phyloP scores from a whole-genome alignment of 1,284 basidiomycete species.

The Leccinum solheimii region DNA sequence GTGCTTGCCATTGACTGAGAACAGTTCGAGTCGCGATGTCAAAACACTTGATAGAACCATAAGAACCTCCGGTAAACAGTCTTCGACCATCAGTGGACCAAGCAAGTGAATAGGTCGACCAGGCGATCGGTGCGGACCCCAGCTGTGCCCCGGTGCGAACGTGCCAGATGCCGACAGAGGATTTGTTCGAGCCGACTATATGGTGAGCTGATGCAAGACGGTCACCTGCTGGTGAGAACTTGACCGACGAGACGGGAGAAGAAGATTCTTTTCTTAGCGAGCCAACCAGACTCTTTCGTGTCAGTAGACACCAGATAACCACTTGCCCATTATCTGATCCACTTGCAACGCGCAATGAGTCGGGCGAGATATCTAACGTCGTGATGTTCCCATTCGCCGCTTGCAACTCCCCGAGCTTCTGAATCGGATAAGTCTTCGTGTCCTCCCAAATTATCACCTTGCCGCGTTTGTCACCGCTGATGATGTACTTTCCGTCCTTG shows the following conservation, averaged over 20 bases:
- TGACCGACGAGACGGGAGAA: too few relatives aligned
- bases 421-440: not conserved
- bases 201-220: too few relatives aligned
- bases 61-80: slow-evolving; percentile 6
- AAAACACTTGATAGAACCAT: slow-evolving; percentile 9
- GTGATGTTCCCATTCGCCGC: not conserved
- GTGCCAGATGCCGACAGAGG: slow-evolving; percentile 5
- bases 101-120: slow-evolving; percentile 7
- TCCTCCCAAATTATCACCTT: slow-evolving; percentile 12
- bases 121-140: not conserved
- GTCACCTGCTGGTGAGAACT: too few relatives aligned
- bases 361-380: slow-evolving; percentile 9
- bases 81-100: slow-evolving; percentile 13
- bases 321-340: slow-evolving; percentile 9
- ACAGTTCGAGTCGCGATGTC: not conserved
- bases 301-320: slow-evolving; percentile 23
- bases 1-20: not conserved
- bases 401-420: not conserved
- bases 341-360: slow-evolving; percentile 7
- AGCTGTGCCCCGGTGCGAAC: slow-evolving; percentile 6
- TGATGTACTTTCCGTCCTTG: slow-evolving; percentile 6
- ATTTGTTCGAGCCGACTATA: too few relatives aligned
- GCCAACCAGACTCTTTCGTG: not conserved
- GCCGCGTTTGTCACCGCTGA: slow-evolving; percentile 8
- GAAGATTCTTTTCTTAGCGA: not conserved